Evolutionary conservation across 2,329 filamentous ascomycete genomes (phyloP), one percentile per base, ranked within the genome.

Genomic region (Talaromyces sp.): DNA sequence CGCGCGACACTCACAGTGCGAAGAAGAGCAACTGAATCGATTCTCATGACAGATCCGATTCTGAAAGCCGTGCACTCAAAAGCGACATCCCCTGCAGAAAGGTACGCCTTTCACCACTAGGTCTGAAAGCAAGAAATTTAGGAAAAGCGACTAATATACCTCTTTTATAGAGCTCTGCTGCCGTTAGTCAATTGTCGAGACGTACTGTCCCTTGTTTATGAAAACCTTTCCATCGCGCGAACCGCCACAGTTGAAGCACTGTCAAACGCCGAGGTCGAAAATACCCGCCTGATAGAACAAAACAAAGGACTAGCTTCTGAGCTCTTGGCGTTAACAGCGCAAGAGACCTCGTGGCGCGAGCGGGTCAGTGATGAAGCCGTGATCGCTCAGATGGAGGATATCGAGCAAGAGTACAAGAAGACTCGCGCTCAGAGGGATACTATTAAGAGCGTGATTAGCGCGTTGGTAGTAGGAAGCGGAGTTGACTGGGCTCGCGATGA

Each of bases 401-500:
- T 89, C 11, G 86, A 92, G 70, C 78, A 74, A 6, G 84, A 88
- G 47, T 78, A 90, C 66, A 87, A 84, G 70, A 80, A 81, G 24
- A 89, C 87, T 73, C 86, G 86, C 67, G 86, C 87, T 69, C 85
- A 85, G 72, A 92, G 89, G 88, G 87, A 87, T 71, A 87, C 89
- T 22, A 86, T 94, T 76, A 95, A 94, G 79, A 90, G 87, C 27
- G 86, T 92, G 49, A 84, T 90, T n/a, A 90, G 90, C 72, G 91
- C 90, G 19, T 84, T 93, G 63, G 85, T 96, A 56, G 90, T 87
- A 5, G 91, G 90, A 3, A 96, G 92, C 75, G 92, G 92, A 56
- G 82, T 95, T 62, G 88, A 96, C 73, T 96, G 92, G 92, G 87
- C 87, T 13, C 81, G 85, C 47, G 88, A 96, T 76, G 84, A 87